Evolutionary conservation across 306 rosid genomes (phyloP).

Genomic region (Sicyos edulis): DNA sequence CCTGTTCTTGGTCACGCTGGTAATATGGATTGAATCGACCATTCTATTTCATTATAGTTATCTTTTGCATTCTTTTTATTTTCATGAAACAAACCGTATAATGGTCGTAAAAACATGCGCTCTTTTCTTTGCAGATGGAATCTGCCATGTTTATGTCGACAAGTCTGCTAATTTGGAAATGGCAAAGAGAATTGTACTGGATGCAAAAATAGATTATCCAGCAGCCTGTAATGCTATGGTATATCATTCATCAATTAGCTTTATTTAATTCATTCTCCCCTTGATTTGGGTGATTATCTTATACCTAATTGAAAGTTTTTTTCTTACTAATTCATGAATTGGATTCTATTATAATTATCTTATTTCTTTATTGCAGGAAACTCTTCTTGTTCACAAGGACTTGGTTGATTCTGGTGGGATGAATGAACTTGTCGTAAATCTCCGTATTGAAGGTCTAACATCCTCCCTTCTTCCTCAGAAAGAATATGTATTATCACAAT

Average conservation of each 20-base stretch:
- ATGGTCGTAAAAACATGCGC: not conserved
- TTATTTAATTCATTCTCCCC: not conserved
- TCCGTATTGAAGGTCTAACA: conserved; percentile 57
- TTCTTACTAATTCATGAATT: not conserved
- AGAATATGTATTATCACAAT: not conserved
- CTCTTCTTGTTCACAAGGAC: conserved; percentile 88
- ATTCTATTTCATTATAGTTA: not conserved
- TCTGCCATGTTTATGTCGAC: conserved; percentile 88
- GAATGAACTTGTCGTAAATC: conserved; percentile 56
- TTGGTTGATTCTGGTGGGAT: conserved; percentile 40
- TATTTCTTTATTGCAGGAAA: conserved; percentile 59
- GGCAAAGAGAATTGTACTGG: conserved; percentile 70
- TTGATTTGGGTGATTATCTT: conserved; percentile 6
- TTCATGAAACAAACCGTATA: conserved; percentile 2
- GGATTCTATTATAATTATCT: not conserved
- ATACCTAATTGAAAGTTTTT: not conserved
- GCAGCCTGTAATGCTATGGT: conserved; percentile 99
- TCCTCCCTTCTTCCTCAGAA: not conserved
- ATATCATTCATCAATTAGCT: conserved; percentile 23
- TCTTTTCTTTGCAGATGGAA: conserved; percentile 62
- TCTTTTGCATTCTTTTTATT: conserved; percentile 19
- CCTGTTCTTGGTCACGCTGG: conserved; percentile 99
- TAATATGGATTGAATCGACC: conserved; percentile 33
- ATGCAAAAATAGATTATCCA: conserved; percentile 94
- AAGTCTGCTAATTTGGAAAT: conserved; percentile 85